Evolutionary conservation across 768 basidiomycete species (phyloP).

Genomic region (Phanerochaete carnosa): DNA sequence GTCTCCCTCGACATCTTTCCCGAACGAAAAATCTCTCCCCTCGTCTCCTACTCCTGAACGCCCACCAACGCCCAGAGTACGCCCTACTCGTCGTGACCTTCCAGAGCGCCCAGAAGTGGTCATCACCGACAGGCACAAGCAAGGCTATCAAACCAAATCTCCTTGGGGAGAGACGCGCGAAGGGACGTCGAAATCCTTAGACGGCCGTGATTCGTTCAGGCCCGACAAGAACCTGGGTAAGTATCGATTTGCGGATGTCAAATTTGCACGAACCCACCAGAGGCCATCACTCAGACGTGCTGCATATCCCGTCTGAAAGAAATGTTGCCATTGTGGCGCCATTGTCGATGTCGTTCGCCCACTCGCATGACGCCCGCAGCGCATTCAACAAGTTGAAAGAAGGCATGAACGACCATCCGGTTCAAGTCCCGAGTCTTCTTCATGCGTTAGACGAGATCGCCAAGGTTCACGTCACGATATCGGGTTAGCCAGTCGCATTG

Average conservation of each 20-base stretch:
- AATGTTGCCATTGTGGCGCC: not conserved
- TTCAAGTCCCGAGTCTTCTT: conserved; percentile 24
- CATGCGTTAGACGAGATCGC: conserved; percentile 26
- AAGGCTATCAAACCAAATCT: not conserved
- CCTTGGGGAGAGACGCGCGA: not conserved
- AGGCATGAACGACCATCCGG: conserved; percentile 20
- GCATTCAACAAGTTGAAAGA: conserved; percentile 13
- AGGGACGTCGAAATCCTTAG: not conserved
- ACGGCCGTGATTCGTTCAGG: not conserved
- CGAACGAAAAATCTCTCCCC: not conserved
- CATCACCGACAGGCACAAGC: not conserved
- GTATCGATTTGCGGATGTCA: no score
- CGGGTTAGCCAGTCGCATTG: conserved; percentile 12
- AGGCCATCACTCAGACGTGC: not conserved
- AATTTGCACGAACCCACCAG: no score
- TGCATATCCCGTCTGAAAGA: not conserved
- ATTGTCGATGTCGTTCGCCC: not conserved
- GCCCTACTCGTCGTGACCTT: no score
- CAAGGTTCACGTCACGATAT: conserved; percentile 25
- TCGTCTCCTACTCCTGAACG: not conserved
- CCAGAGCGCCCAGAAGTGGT: not conserved
- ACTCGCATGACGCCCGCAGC: not conserved
- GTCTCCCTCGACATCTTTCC: not conserved
- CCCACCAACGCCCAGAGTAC: not conserved
- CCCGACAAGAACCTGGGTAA: not conserved